Percentiles rank a stretch among this genome's conserved stretches.
Evolutionary conservation across 192 early-diverging fungal genomes (phyloP).

Genomic region (Gamsiella multidivaricata): DNA sequence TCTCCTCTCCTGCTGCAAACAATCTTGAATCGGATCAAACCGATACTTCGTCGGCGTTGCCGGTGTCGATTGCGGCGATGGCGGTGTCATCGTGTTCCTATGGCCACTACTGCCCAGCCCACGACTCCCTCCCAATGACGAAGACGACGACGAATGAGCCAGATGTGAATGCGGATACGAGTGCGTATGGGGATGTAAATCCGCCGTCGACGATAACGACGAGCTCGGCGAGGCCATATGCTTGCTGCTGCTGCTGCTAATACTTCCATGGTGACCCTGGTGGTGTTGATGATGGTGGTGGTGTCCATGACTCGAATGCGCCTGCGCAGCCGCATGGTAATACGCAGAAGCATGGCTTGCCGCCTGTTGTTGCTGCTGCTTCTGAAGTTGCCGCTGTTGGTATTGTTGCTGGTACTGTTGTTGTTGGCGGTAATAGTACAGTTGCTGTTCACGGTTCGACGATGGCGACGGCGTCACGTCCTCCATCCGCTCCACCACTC

Average conservation of each 20-base stretch:
- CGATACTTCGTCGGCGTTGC: conserved; percentile 40
- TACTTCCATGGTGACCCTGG: not conserved
- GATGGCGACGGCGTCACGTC: not conserved
- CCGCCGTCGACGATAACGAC: conserved; percentile 9
- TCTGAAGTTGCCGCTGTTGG: conserved; percentile 28
- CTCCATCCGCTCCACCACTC: conserved; percentile 30
- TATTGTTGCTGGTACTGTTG: conserved; percentile 45
- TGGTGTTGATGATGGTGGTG: not conserved
- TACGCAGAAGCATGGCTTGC: conserved; percentile 17
- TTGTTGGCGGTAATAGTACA: conserved; percentile 42
- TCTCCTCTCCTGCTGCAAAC: conserved; percentile 35
- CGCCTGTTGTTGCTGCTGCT: conserved; percentile 16
- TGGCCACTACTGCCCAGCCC: not conserved
- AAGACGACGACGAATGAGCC: not conserved
- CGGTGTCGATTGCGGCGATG: conserved; percentile 36
- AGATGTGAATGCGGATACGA: conserved; percentile 29
- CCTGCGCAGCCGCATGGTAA: conserved; percentile 21
- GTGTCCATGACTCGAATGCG: conserved; percentile 9
- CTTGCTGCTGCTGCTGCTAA: conserved; percentile 2
- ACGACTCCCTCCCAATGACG: conserved; percentile 9
- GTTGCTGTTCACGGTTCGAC: conserved; percentile 31
- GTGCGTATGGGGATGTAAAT: conserved; percentile 23
- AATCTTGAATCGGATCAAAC: conserved; percentile 45
- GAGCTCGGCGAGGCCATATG: conserved; percentile 17
- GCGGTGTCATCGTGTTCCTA: conserved; percentile 14